Conservation (phyloP, 2,329 filamentous ascomycete genomes). For the Aspergillus sclerotialis region DNA sequence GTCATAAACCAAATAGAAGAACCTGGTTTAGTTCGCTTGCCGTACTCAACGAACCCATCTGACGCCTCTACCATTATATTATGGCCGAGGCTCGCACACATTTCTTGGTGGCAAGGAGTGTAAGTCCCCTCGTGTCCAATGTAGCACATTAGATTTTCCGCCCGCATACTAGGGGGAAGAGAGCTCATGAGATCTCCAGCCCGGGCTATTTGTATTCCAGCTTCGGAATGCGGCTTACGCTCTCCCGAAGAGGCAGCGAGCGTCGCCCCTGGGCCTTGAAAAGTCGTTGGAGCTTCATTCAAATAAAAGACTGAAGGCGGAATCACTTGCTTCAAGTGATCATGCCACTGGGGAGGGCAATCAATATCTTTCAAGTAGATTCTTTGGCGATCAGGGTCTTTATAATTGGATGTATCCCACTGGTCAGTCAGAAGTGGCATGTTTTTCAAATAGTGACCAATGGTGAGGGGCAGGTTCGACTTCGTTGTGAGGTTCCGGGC, state of each 20-base stretch:
- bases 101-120: slow-evolving; percentile 90
- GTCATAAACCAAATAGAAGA: slow-evolving; percentile 99
- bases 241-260: slow-evolving; percentile 37
- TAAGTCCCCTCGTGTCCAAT: slow-evolving; percentile 96
- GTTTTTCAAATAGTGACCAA: slow-evolving; percentile 82
- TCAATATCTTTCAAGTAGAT: slow-evolving; percentile 97
- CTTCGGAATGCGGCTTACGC: slow-evolving; percentile 35
- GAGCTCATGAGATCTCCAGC: slow-evolving; percentile 94
- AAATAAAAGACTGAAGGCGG: slow-evolving; percentile 82
- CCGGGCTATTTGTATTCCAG: slow-evolving; percentile 55
- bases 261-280: slow-evolving; percentile 48
- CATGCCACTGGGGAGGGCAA: slow-evolving; percentile 79
- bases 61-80: slow-evolving; percentile 98
- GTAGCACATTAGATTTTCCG: slow-evolving; percentile 97
- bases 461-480: slow-evolving; percentile 72
- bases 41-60: slow-evolving; percentile 53
- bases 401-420: slow-evolving; percentile 68
- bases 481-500: slow-evolving; percentile 73
- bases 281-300: slow-evolving; percentile 65
- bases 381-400: slow-evolving; percentile 71
- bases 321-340: slow-evolving; percentile 69
- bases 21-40: slow-evolving; percentile 66
- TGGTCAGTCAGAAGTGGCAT: slow-evolving; percentile 79
- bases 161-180: slow-evolving; percentile 77
- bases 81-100: slow-evolving; percentile 93